Conservation (phyloP, 2,329 filamentous ascomycete genomes). For the Penicillium nordicum region DNA sequence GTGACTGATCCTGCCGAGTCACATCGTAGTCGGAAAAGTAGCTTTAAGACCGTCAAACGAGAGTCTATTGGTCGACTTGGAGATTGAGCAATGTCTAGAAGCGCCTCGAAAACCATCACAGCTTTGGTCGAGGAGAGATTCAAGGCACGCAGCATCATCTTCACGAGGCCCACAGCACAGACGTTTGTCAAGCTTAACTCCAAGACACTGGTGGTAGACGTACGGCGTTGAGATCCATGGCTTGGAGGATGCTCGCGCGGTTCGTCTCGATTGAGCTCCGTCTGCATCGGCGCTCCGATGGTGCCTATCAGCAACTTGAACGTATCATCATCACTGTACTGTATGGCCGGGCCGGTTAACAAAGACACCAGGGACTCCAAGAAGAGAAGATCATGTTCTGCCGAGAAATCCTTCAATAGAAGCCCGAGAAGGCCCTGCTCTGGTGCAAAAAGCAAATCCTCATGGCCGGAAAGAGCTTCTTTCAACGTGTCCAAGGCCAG, state of each 20-base stretch:
- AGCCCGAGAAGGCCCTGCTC: constrained; percentile 33
- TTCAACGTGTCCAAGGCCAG: constrained; percentile 39
- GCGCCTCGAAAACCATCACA: constrained; percentile 57
- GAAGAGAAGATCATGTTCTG: constrained; percentile 39
- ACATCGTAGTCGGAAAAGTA: constrained; percentile 77
- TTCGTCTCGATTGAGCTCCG: constrained; percentile 32
- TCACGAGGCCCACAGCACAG: constrained; percentile 66
- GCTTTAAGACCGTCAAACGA: constrained; percentile 69
- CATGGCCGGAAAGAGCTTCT: constrained; percentile 36
- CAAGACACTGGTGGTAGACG: constrained; percentile 29
- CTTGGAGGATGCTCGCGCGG: constrained; percentile 40
- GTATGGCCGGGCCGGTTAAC: constrained; percentile 33
- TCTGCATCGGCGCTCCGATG: constrained; percentile 36
- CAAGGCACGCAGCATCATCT: constrained; percentile 72
- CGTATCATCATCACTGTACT: constrained; percentile 28
- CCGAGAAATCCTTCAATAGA: constrained; percentile 34
- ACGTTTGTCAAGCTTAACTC: constrained; percentile 54
- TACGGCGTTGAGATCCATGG: constrained; percentile 29
- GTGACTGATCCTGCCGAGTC: constrained; percentile 77
- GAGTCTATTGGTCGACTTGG: constrained; percentile 63
- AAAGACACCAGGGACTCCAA: constrained; percentile 41
- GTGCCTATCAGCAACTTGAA: constrained; percentile 35
- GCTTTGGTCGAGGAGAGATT: constrained; percentile 64
- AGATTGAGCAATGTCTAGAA: constrained; percentile 62
- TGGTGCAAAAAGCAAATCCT: constrained; percentile 31